Evolutionary conservation across 1,284 basidiomycete genomes (phyloP).

Genomic region (Gomphus bonarii): DNA sequence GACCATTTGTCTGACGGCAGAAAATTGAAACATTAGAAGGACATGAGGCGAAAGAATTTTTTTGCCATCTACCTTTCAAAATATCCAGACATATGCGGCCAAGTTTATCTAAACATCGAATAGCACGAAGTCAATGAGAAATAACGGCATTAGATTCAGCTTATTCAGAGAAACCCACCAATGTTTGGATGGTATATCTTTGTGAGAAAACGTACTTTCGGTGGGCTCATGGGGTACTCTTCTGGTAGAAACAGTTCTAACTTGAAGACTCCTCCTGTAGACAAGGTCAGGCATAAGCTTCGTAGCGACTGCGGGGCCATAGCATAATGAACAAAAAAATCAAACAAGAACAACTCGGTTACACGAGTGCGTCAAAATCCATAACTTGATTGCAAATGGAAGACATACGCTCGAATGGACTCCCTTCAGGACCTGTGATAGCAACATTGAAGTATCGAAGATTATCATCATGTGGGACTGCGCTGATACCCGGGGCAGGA

Average conservation of each 20-base stretch:
- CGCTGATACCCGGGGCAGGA: constrained; percentile 92
- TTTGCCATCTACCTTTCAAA: constrained; percentile 59
- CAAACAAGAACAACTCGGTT: not conserved
- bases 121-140: not conserved
- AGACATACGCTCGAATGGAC: constrained; percentile 84
- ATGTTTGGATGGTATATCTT: constrained; percentile 99
- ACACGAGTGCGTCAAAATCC: not conserved
- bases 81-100: constrained; percentile 98
- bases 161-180: constrained; percentile 38
- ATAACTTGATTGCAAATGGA: not conserved
- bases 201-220: constrained; percentile 96
- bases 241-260: constrained; percentile 96
- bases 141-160: not conserved
- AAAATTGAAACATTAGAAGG: not conserved
- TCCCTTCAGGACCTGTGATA: constrained; percentile 88
- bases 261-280: constrained; percentile 81
- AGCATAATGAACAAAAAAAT: constrained; percentile 1
- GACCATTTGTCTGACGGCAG: constrained; percentile 89
- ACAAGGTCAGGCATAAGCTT: not conserved
- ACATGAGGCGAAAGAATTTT: not conserved
- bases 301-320: not conserved
- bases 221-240: constrained; percentile 98
- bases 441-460: constrained; percentile 98
- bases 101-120: constrained; percentile 71
- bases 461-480: constrained; percentile 93